Evolutionary conservation across 495 filamentous ascomycete genomes (phyloP).

Genomic region (Penicillium taxi): DNA sequence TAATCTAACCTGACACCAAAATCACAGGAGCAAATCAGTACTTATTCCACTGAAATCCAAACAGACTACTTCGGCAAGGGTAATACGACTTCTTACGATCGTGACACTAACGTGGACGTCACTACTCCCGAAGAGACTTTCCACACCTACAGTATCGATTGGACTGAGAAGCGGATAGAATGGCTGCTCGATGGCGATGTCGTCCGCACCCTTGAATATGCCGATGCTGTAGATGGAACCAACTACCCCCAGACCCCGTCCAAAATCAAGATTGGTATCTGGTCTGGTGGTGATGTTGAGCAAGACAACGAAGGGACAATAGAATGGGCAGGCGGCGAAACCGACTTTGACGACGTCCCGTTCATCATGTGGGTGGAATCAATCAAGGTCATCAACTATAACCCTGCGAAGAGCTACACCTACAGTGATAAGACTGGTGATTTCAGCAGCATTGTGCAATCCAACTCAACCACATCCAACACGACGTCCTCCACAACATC

Average conservation of each 20-base stretch:
- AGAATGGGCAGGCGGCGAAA: constrained; percentile 74
- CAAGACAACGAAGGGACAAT: constrained; percentile 54
- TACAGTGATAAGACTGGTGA: constrained; percentile 57
- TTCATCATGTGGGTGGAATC: constrained; percentile 71
- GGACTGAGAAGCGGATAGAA: constrained; percentile 63
- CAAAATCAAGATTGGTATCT: constrained; percentile 76
- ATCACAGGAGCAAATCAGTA: constrained; percentile 47
- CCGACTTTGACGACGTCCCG: constrained; percentile 64
- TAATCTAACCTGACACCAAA: not conserved
- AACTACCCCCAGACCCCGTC: constrained; percentile 91
- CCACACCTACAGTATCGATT: constrained; percentile 81
- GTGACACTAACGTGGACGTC: constrained; percentile 50
- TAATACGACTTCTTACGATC: constrained; percentile 68
- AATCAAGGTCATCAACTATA: constrained; percentile 35
- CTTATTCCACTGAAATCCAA: constrained; percentile 58
- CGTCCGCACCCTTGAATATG: constrained; percentile 59
- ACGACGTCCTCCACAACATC: constrained; percentile 1
- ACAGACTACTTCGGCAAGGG: constrained; percentile 96
- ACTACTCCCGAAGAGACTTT: constrained; percentile 59
- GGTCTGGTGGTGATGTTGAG: constrained; percentile 73
- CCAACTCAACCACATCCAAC: constrained; percentile 9
- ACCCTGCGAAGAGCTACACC: constrained; percentile 52
- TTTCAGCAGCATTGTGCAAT: constrained; percentile 62
- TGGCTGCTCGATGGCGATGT: constrained; percentile 78
- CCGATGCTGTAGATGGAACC: constrained; percentile 51